phyloP scores from a whole-genome alignment of 2,329 filamentous ascomycete species.

The Thermomyces lanuginosus region DNA sequence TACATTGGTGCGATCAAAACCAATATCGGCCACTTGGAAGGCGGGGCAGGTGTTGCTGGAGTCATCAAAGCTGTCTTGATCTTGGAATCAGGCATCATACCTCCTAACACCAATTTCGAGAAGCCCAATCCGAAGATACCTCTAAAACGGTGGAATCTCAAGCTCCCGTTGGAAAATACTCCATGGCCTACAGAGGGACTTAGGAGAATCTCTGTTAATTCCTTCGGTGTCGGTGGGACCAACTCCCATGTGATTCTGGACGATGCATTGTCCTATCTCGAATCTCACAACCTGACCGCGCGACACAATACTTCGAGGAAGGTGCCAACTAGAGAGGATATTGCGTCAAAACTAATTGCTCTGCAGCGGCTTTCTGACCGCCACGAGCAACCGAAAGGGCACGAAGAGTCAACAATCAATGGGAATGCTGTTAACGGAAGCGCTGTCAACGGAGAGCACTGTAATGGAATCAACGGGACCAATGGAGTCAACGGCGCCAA shows the following conservation, averaged over 20 bases:
- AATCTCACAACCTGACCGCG: slow-evolving; percentile 1
- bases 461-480: slow-evolving; percentile 1
- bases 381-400: background rate
- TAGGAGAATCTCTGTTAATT: slow-evolving; percentile 12
- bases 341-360: background rate
- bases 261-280: slow-evolving; percentile 5
- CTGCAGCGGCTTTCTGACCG: background rate
- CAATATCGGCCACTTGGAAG: slow-evolving; percentile 16
- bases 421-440: background rate
- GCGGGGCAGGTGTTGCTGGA: slow-evolving; percentile 23
- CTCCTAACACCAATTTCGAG: slow-evolving; percentile 28
- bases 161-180: slow-evolving; percentile 13
- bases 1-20: slow-evolving; percentile 11
- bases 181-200: slow-evolving; percentile 14
- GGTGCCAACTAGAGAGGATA: slow-evolving; percentile 4
- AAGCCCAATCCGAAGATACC: slow-evolving; percentile 22
- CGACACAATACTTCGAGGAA: slow-evolving; percentile 3
- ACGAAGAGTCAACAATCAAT: background rate
- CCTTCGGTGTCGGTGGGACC: slow-evolving; percentile 13
- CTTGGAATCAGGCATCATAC: slow-evolving; percentile 29
- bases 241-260: slow-evolving; percentile 7
- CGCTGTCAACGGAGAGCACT: background rate
- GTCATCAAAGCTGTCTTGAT: slow-evolving; percentile 29
- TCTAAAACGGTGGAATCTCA: slow-evolving; percentile 21
- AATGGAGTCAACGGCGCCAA: slow-evolving; percentile 1